A percentile compares a stretch with the other conserved stretches of the same genome.
These are phyloP conservation scores for Melanogaster broomeanus DNA, from an alignment of 768 basidiomycete genomes.

Conservation along the genomic window DNA sequence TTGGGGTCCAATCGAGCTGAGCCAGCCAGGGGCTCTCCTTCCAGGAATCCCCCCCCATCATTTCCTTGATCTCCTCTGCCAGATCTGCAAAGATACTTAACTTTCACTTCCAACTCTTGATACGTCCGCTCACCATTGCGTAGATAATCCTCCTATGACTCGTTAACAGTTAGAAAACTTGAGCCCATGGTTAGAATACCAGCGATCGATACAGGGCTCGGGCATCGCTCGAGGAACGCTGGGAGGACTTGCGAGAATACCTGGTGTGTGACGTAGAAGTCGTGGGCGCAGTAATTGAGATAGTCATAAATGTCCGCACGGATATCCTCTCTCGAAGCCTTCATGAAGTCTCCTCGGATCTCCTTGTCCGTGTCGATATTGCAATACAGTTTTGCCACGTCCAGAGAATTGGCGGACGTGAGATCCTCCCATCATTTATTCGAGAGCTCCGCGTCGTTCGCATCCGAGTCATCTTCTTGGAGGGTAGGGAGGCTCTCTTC, in stretches of 20 bases:
- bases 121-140: slow-evolving; percentile 76
- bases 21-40: slow-evolving; percentile 78
- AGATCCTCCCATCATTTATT: slow-evolving; percentile 88
- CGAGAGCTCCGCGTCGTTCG: slow-evolving; percentile 42
- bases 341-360: slow-evolving; percentile 77
- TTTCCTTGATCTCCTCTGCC: slow-evolving; percentile 55
- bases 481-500: slow-evolving; percentile 43
- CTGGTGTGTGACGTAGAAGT: slow-evolving; percentile 82
- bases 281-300: slow-evolving; percentile 81
- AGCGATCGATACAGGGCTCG: slow-evolving; percentile 90
- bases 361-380: slow-evolving; percentile 77
- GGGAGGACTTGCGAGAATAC: slow-evolving; percentile 81
- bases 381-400: slow-evolving; percentile 91
- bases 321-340: slow-evolving; percentile 61
- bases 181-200: slow-evolving; percentile 92
- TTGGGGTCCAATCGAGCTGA: slow-evolving; percentile 96
- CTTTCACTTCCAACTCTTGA: slow-evolving; percentile 62
- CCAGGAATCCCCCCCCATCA: slow-evolving; percentile 59
- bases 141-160: slow-evolving; percentile 86
- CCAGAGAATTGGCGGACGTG: slow-evolving; percentile 90
- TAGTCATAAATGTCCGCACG: slow-evolving; percentile 68
- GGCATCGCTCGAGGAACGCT: slow-evolving; percentile 78
- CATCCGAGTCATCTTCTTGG: slow-evolving; percentile 37
- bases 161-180: slow-evolving; percentile 87
- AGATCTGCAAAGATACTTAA: slow-evolving; percentile 64